Evolutionary conservation across 2,329 filamentous ascomycete genomes (phyloP).

Genomic region (Colletotrichum graminicola): DNA sequence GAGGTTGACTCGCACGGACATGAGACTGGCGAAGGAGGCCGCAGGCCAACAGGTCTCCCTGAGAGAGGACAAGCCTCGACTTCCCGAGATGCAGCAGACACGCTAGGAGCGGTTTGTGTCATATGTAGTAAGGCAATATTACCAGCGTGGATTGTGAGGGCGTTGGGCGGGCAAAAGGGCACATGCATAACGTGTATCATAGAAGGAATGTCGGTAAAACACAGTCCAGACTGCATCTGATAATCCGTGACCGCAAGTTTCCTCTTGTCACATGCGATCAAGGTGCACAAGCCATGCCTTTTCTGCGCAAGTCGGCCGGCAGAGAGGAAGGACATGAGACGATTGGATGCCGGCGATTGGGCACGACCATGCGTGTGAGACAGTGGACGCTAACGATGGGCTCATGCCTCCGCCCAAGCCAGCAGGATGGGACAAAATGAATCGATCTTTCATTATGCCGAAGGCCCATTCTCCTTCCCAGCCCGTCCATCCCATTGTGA

Average conservation of each 20-base stretch:
- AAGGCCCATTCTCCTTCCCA: constrained; percentile 6
- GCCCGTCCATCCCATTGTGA: constrained; percentile 17
- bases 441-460: constrained; percentile 12
- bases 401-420: constrained; percentile 9
- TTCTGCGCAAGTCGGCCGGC: constrained; percentile 6
- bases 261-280: constrained; percentile 35
- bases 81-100: constrained; percentile 50
- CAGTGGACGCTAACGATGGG: constrained; percentile 27
- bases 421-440: constrained; percentile 20
- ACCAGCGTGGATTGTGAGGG: constrained; percentile 15
- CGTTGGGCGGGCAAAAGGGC: constrained; percentile 20
- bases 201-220: constrained; percentile 27
- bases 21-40: constrained; percentile 79
- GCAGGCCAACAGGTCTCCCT: constrained; percentile 49
- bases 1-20: constrained; percentile 76
- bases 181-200: constrained; percentile 32
- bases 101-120: constrained; percentile 13
- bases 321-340: constrained; percentile 30
- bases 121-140: constrained; percentile 9
- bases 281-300: constrained; percentile 5
- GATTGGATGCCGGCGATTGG: constrained; percentile 30
- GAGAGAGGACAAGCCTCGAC: constrained; percentile 35
- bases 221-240: constrained; percentile 3
- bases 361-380: constrained; percentile 29
- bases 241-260: constrained; percentile 17